Evolutionary conservation across 2,329 filamentous ascomycete species (phyloP).

Genomic region (Stachybotrys echinatus): DNA sequence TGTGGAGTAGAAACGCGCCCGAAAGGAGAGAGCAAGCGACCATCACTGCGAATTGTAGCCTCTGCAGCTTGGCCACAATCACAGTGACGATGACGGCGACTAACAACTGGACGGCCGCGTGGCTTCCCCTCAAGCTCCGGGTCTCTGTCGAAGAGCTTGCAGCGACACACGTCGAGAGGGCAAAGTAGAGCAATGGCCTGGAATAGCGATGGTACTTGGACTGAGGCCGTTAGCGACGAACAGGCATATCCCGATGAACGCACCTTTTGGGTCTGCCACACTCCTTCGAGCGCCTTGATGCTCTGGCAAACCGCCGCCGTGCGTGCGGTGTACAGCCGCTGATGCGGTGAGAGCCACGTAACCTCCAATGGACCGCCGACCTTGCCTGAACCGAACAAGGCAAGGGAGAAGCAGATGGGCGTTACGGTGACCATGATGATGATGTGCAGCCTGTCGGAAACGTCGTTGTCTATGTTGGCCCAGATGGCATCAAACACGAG

Average conservation of each 20-base stretch:
- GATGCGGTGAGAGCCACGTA: conserved; percentile 1
- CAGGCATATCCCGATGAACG: neutral
- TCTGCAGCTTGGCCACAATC: neutral
- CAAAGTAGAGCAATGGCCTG: neutral
- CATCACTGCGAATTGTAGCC: neutral
- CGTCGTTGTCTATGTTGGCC: neutral
- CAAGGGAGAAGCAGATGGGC: neutral
- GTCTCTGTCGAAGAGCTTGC: neutral
- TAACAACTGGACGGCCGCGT: neutral
- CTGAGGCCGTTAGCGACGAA: neutral
- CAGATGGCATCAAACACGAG: neutral
- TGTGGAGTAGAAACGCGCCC: neutral
- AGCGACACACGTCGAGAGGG: neutral
- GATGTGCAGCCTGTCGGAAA: neutral
- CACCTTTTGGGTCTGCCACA: neutral
- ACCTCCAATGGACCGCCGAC: conserved; percentile 4
- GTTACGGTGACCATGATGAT: neutral
- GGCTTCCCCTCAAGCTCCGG: no score
- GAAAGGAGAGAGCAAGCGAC: neutral
- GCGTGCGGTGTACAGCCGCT: neutral
- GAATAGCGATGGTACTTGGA: neutral
- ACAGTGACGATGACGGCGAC: neutral
- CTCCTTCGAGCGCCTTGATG: neutral
- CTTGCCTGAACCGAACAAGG: neutral
- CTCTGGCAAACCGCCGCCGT: neutral